Conservation (phyloP, 1,284 basidiomycete species). For the Ganoderma lucidum region DNA sequence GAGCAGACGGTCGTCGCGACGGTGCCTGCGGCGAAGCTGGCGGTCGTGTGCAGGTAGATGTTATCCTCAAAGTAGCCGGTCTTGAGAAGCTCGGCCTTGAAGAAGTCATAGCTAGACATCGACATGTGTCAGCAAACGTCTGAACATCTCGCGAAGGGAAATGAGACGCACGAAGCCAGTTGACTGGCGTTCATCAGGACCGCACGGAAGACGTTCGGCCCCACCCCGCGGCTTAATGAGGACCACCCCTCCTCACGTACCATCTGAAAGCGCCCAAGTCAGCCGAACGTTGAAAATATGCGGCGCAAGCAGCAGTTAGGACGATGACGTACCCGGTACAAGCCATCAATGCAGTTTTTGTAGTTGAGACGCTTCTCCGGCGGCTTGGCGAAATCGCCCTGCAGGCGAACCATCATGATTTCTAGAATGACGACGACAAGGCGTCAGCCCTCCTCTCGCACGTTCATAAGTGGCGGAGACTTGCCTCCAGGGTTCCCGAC, state of each 20-base stretch:
- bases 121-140: constrained; percentile 5
- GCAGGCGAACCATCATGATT: constrained; percentile 82
- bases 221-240: constrained; percentile 80
- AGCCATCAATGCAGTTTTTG: constrained; percentile 85
- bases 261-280: constrained; percentile 61
- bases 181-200: constrained; percentile 93
- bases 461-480: constrained; percentile 32
- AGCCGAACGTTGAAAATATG: constrained; percentile 10
- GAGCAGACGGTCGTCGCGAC: constrained; percentile 95
- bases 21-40: constrained; percentile 88
- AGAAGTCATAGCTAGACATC: constrained; percentile 84
- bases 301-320: neutral
- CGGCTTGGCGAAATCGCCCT: constrained; percentile 89
- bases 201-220: constrained; percentile 87
- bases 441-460: constrained; percentile 4
- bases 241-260: constrained; percentile 82
- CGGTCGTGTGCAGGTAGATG: constrained; percentile 83
- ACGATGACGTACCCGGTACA: constrained; percentile 70
- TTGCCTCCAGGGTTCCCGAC: constrained; percentile 88
- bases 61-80: constrained; percentile 81
- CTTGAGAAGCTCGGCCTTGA: constrained; percentile 83
- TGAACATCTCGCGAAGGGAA: neutral
- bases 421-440: constrained; percentile 52
- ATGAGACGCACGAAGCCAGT: constrained; percentile 75
- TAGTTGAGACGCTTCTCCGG: constrained; percentile 88